Base-by-base conservation (phyloP, 352 stramenopile species). In the Pythium guiyangense region DNA sequence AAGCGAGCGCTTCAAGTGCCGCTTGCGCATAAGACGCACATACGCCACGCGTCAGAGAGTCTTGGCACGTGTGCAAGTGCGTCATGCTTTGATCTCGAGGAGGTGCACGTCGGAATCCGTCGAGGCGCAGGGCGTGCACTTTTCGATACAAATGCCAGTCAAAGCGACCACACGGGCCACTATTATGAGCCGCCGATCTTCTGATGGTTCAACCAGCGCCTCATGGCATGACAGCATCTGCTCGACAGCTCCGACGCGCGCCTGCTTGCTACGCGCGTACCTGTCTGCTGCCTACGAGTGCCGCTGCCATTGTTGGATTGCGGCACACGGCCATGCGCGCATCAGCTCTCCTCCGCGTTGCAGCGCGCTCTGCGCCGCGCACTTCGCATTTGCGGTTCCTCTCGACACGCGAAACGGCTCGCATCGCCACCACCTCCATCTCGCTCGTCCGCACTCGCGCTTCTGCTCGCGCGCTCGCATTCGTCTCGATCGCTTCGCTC, bases 401-500 rank as follows among this genome's bases (percentile, higher is more conserved):
- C 37, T 55, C 59, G 20, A 46, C 59, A 56, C 45, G 27, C 29
- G 49, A 63, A 63, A 58, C 57, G n/a, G 57, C 49, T 53, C 35
- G 27, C 29, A 6, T 18, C 29, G 25, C 42, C 22, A 27, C 39
- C 6, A 27, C 55, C 12, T 0, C 20, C n/a, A n/a, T n/a, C 12
- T 14, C 49, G 9, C 31, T 51, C 46, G 22, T 42, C 29, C 37
- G 26, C 43, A 54, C 50, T 63, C 49, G 27, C 49, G 25, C 58
- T 20, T 39, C 49, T 22, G 14, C 67, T n/a, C 52, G 60, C 0
- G 44, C 27, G 56, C 67, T 27, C 29, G 51, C 58, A 40, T 64
- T 82, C 42, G 67, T 66, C 29, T 66, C 59, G 5, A 35, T 66
- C 49, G 59, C 47, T 15, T 42, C 59, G 0, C 44, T 63, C 39